Percentiles rank a stretch among this genome's conserved stretches.
These are phyloP conservation scores for Areca catechu DNA, from an alignment of 176 grass and related monocot genomes.

Conservation along the genomic window DNA sequence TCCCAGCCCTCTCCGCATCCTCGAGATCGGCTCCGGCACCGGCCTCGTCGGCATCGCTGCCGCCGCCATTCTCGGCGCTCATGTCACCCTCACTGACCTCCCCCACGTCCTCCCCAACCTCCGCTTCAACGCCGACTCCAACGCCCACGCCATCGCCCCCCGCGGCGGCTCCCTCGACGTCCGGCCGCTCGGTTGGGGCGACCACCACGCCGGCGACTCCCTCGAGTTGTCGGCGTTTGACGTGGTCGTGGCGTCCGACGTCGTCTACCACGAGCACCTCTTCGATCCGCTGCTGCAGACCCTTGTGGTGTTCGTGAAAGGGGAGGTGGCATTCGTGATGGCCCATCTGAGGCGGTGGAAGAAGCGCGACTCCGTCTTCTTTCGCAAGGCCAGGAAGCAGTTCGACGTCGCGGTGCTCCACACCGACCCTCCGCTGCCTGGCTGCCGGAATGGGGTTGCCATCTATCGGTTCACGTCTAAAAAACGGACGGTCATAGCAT, in stretches of 20 bases:
- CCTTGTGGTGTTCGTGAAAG: slow-evolving; percentile 58
- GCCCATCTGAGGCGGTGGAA: slow-evolving; percentile 95
- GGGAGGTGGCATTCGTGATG: slow-evolving; percentile 63
- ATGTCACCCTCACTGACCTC: slow-evolving; percentile 55
- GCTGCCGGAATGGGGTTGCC: slow-evolving; percentile 51
- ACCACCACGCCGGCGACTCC: slow-evolving; percentile 12
- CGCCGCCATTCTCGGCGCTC: slow-evolving; percentile 43
- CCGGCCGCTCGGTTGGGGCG: slow-evolving; percentile 46
- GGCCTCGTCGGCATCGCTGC: slow-evolving; percentile 53
- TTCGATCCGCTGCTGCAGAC: slow-evolving; percentile 77
- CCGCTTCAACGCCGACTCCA: slow-evolving; percentile 55
- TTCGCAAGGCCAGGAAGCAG: slow-evolving; percentile 63
- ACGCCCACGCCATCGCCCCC: slow-evolving; percentile 34
- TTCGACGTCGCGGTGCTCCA: slow-evolving; percentile 63
- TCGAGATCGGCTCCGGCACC: slow-evolving; percentile 83
- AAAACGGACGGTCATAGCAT: neutral
- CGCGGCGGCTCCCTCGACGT: slow-evolving; percentile 45
- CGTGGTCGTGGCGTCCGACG: slow-evolving; percentile 62
- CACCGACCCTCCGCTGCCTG: slow-evolving; percentile 51
- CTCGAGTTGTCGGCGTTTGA: slow-evolving; percentile 34
- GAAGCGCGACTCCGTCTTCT: slow-evolving; percentile 74
- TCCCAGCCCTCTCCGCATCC: slow-evolving; percentile 35
- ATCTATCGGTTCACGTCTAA: slow-evolving; percentile 58
- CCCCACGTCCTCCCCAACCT: slow-evolving; percentile 67
- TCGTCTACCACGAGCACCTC: slow-evolving; percentile 78